Base-by-base conservation (phyloP, 495 filamentous ascomycete genomes). In the Hyaloscypha hepaticicola region DNA sequence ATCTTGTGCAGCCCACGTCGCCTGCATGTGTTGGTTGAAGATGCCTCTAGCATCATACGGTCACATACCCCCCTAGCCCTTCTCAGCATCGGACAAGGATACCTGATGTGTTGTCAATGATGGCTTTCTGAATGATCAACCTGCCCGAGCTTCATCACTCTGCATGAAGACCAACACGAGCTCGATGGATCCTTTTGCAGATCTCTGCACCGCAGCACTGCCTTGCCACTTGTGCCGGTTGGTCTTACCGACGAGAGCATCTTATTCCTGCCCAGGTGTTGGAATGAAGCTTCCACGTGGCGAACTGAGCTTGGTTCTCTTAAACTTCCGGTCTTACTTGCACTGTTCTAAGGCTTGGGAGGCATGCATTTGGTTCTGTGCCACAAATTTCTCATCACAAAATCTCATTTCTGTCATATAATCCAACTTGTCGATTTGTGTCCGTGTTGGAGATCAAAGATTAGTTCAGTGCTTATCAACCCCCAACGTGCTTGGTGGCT, bases 281-380 rank as follows among this genome's bases (percentile, higher is more conserved):
- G 55, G 59, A 63, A 57, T 14, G 63, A 61, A 66, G 27, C 63
- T 65, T 45, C 38, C 56, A 72, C 69, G 69, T 72, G 69, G 69
- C 69, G 59, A 50, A 12, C 63, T 71, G 41, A 71, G 24, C 64
- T 66, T 72, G 69, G 66, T 49, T 71, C 55, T 55, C 55, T 69
- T 52, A 29, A n/a, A 50, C 11, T 28, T 55, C 51, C 22, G 41
- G 67, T 59, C 66, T 63, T 64, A 56, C 21, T 67, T 50, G 61
- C 50, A 34, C 22, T 29, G 34, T 48, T 45, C 19, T 66, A 59
- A 64, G 60, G 58, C 59, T 65, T 58, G 53, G 59, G 59, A n/a
- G 68, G 58, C 66, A 41, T 65, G 56, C 62, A 67, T 24, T 57
- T 19, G 29, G 16, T 63, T 61, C 45, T 14, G 56, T 58, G 55